phyloP scores from a whole-genome alignment of 164 flowering plant genomes.

The Magnolia kwangsiensis region DNA sequence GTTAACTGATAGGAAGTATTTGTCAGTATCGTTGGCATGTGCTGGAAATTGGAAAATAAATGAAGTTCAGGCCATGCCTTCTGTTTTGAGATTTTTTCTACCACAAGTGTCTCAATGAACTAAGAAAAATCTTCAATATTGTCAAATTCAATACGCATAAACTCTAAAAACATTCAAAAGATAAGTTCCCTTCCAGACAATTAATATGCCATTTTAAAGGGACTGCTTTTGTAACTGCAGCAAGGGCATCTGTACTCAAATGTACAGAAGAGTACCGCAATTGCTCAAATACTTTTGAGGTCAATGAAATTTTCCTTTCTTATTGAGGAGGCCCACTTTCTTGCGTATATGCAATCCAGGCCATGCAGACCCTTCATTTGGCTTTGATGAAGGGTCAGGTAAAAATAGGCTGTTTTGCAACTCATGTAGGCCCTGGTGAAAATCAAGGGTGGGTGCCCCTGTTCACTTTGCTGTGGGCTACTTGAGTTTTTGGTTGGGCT shows the following conservation, averaged over 20 bases:
- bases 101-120: background rate
- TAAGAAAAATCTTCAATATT: background rate
- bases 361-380: no score
- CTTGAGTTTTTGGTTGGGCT: no score
- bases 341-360: no score
- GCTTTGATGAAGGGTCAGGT: no score
- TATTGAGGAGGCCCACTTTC: no score
- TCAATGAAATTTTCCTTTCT: no score
- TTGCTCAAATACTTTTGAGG: background rate
- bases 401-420: no score
- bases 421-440: no score
- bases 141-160: background rate
- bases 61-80: background rate
- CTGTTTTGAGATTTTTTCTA: background rate
- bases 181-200: background rate
- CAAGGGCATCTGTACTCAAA: background rate
- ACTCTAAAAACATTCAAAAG: background rate
- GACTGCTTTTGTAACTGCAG: background rate
- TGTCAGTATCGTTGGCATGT: background rate
- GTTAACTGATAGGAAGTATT: background rate
- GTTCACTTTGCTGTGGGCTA: no score
- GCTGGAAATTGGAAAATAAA: background rate
- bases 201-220: background rate
- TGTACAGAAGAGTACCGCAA: background rate
- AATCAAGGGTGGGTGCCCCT: no score